Evolutionary conservation across 2,329 filamentous ascomycete genomes (phyloP).

Genomic region (Cytospora piceicola): DNA sequence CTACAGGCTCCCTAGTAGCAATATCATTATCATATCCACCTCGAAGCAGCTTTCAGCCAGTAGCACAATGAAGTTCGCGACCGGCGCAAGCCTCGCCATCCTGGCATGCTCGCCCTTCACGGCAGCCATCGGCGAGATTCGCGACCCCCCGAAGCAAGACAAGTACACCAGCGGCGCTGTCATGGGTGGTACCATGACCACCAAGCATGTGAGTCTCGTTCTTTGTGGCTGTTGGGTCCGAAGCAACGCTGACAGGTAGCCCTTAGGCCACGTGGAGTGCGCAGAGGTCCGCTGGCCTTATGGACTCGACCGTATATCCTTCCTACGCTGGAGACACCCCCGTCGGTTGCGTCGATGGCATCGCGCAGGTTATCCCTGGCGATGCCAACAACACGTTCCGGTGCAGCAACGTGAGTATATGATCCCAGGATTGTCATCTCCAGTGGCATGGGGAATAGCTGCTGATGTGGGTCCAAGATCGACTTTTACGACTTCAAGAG

Average conservation of each 20-base stretch:
- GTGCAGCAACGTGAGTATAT: slow-evolving; percentile 48
- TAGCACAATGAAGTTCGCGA: slow-evolving; percentile 16
- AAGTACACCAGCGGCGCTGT: slow-evolving; percentile 24
- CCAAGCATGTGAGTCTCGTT: slow-evolving; percentile 15
- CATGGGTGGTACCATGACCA: slow-evolving; percentile 24
- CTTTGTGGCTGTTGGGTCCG: background rate
- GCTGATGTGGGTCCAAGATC: slow-evolving; percentile 6
- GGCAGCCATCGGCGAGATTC: slow-evolving; percentile 18
- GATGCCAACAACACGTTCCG: slow-evolving; percentile 52
- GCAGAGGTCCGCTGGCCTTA: slow-evolving; percentile 9
- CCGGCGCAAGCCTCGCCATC: slow-evolving; percentile 13
- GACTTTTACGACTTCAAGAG: slow-evolving; percentile 61
- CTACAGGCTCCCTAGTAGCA: background rate
- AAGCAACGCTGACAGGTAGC: background rate
- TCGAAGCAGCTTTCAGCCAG: background rate
- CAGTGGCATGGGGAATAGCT: background rate
- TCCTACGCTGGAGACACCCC: slow-evolving; percentile 12
- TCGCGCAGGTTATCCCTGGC: slow-evolving; percentile 49
- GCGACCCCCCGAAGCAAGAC: slow-evolving; percentile 22
- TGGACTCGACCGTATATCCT: slow-evolving; percentile 12
- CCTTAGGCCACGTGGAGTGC: slow-evolving; percentile 16
- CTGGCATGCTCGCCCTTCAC: slow-evolving; percentile 21
- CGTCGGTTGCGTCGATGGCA: slow-evolving; percentile 46
- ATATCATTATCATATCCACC: slow-evolving; percentile 1
- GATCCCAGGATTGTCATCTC: background rate